Conservation (phyloP, 768 basidiomycete species). For the Erythrobasidium yunnanense region DNA sequence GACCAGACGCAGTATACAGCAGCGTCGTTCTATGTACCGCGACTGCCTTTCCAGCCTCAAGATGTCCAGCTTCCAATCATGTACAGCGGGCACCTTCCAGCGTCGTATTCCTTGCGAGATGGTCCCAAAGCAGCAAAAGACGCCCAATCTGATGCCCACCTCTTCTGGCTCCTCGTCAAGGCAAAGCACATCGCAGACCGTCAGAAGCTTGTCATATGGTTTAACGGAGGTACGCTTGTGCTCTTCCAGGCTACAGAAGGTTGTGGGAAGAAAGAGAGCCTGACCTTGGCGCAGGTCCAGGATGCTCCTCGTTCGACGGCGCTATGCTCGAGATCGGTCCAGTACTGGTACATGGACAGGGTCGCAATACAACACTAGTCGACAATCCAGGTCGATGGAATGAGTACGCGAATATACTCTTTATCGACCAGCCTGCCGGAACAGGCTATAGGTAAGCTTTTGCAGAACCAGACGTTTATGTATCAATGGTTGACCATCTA, state of each 20-base stretch:
- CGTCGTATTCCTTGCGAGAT: not conserved
- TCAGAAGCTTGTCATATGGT: slow-evolving; percentile 87
- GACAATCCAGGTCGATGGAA: slow-evolving; percentile 35
- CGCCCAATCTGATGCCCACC: slow-evolving; percentile 11
- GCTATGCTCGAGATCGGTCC: slow-evolving; percentile 36
- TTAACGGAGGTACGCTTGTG: slow-evolving; percentile 59
- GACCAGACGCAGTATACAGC: not conserved
- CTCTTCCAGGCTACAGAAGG: not conserved
- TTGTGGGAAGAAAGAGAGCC: not conserved
- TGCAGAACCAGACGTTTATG: not conserved
- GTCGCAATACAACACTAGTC: slow-evolving; percentile 18
- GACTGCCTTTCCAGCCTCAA: not conserved
- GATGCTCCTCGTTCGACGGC: slow-evolving; percentile 61
- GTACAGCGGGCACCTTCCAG: slow-evolving; percentile 24
- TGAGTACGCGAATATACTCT: slow-evolving; percentile 38
- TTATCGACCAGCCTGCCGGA: slow-evolving; percentile 29
- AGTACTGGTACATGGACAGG: slow-evolving; percentile 8
- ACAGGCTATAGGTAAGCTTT: slow-evolving; percentile 22
- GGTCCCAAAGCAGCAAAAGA: not conserved
- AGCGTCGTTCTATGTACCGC: slow-evolving; percentile 19
- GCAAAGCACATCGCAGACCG: slow-evolving; percentile 78
- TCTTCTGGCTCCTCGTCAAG: slow-evolving; percentile 57
- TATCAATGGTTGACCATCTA: not conserved
- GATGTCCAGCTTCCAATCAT: not conserved
- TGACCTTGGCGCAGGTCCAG: slow-evolving; percentile 57